phyloP scores from a whole-genome alignment of 2,329 filamentous ascomycete genomes.

The Sarocladium kiliense region DNA sequence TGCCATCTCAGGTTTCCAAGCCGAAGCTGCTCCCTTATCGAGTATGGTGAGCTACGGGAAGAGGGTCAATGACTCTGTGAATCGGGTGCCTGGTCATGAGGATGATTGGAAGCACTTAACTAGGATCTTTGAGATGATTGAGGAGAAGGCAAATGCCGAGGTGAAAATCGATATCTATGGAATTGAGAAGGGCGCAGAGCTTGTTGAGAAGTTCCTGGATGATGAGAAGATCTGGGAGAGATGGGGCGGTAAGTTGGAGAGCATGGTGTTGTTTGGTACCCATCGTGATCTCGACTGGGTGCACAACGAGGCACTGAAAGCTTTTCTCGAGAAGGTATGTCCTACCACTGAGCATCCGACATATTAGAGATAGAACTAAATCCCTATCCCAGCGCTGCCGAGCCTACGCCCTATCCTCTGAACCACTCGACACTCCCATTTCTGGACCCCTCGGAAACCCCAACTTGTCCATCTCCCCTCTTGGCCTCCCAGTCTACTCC shows the following conservation, averaged over 20 bases:
- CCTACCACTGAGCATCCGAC: background rate
- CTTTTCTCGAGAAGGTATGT: constrained; percentile 48
- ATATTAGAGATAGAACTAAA: constrained; percentile 10
- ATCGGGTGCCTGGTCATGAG: constrained; percentile 51
- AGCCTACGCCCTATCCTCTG: constrained; percentile 51
- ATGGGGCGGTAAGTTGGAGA: constrained; percentile 38
- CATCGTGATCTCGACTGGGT: constrained; percentile 34
- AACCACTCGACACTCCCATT: constrained; percentile 48
- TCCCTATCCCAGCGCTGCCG: constrained; percentile 45
- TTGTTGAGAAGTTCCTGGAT: constrained; percentile 54
- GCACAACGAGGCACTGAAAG: constrained; percentile 36
- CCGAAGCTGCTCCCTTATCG: constrained; percentile 53
- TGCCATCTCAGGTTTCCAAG: constrained; percentile 53
- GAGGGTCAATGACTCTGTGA: constrained; percentile 43
- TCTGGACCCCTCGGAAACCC: constrained; percentile 46
- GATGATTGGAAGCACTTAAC: constrained; percentile 55
- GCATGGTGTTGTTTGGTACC: constrained; percentile 46
- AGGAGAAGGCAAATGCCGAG: constrained; percentile 35
- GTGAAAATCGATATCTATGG: constrained; percentile 60
- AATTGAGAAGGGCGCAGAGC: constrained; percentile 36
- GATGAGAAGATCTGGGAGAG: constrained; percentile 43
- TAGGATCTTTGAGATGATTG: constrained; percentile 58
- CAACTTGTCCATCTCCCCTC: constrained; percentile 32
- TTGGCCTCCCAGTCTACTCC: constrained; percentile 66
- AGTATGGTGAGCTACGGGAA: constrained; percentile 54